Conservation (phyloP, 805 yeast species). For the Starmerella gropengiesseri region DNA sequence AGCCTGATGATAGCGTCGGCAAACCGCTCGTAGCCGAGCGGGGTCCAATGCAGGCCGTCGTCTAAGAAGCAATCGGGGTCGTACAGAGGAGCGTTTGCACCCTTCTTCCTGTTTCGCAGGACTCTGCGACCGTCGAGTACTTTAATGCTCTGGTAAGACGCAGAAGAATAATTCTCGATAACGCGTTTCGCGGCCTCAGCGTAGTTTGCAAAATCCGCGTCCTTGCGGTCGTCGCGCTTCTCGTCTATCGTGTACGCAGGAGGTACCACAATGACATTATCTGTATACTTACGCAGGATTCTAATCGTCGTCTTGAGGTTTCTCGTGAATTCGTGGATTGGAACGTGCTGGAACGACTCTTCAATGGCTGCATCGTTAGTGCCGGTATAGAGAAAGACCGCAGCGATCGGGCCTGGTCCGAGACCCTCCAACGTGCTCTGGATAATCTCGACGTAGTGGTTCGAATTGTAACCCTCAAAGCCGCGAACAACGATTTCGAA, state of each 20-base stretch:
- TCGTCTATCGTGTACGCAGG: constrained; percentile 1
- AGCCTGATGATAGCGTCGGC: not conserved
- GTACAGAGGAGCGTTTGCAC: not conserved
- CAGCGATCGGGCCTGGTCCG: constrained; percentile 28
- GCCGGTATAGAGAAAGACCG: constrained; percentile 61
- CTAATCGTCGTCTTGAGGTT: constrained; percentile 36
- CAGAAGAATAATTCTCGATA: not conserved
- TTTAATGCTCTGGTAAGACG: not conserved
- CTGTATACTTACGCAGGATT: constrained; percentile 29
- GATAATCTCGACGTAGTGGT: constrained; percentile 41
- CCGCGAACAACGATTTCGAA: constrained; percentile 68
- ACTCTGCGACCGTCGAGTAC: not conserved
- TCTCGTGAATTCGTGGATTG: constrained; percentile 37
- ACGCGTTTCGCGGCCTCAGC: not conserved
- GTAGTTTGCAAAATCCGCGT: not conserved
- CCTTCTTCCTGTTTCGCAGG: not conserved
- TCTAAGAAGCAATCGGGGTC: constrained; percentile 2
- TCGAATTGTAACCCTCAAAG: constrained; percentile 55
- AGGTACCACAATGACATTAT: constrained; percentile 48
- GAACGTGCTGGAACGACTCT: constrained; percentile 39
- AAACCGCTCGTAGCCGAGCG: not conserved
- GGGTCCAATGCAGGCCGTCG: constrained; percentile 1
- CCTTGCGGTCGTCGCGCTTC: not conserved
- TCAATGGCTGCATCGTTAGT: constrained; percentile 57
- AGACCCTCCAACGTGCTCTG: constrained; percentile 36